These are phyloP conservation scores for Pseudoneurospora amorphoporcata DNA, from an alignment of 495 filamentous ascomycete genomes.

Conservation along the genomic window DNA sequence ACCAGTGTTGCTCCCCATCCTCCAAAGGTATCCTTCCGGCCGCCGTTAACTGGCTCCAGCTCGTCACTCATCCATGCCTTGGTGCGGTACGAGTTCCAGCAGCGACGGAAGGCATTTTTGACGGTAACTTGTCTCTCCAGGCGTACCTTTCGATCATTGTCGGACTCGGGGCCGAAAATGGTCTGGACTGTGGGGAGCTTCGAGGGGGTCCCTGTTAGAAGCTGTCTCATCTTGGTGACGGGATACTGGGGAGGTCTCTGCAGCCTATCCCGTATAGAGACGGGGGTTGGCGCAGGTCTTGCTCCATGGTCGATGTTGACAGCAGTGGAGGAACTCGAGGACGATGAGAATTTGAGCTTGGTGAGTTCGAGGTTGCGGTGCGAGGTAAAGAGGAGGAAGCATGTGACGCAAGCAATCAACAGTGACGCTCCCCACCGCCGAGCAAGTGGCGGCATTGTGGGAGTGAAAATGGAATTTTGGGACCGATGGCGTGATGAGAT, in stretches of 20 bases:
- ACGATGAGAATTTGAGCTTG: not conserved
- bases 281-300: not conserved
- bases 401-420: not conserved
- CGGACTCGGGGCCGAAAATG: slow-evolving; percentile 21
- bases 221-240: slow-evolving; percentile 49
- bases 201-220: slow-evolving; percentile 59
- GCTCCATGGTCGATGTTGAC: not conserved
- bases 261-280: slow-evolving; percentile 9
- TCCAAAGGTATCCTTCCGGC: slow-evolving; percentile 62
- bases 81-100: slow-evolving; percentile 68
- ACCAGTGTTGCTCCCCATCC: slow-evolving; percentile 92
- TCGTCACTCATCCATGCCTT: slow-evolving; percentile 76
- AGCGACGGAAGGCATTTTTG: slow-evolving; percentile 57
- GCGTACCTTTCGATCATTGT: slow-evolving; percentile 23
- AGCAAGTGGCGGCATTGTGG: not conserved
- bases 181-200: slow-evolving; percentile 65
- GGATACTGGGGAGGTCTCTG: slow-evolving; percentile 44
- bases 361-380: not conserved
- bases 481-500: not conserved
- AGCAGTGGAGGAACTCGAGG: not conserved
- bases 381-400: not conserved
- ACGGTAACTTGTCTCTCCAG: slow-evolving; percentile 39
- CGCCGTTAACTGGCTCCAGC: slow-evolving; percentile 49
- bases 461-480: not conserved
- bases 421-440: not conserved